Evolutionary conservation across 179 eudicot genomes (phyloP).

Genomic region (Dionaea muscipula): DNA sequence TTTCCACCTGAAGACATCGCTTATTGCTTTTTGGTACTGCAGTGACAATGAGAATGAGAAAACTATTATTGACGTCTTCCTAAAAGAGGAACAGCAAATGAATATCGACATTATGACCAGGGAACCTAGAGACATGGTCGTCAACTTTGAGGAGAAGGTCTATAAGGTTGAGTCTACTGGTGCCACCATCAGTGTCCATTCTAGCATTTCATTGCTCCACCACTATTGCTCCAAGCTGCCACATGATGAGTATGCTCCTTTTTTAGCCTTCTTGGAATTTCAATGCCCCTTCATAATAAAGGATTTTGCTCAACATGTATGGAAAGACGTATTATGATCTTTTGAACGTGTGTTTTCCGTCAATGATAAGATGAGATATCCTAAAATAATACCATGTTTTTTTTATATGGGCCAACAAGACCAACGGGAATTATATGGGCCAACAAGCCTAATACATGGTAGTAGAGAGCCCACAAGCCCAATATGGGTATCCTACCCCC

Average conservation of each 20-base stretch:
- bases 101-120: constrained; percentile 55
- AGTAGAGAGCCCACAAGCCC: too few species aligned
- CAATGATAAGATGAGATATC: too few species aligned
- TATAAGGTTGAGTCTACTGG: constrained; percentile 71
- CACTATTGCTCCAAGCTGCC: constrained; percentile 93
- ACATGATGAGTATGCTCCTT: constrained; percentile 74
- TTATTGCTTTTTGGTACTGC: constrained; percentile 19
- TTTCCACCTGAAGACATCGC: not conserved
- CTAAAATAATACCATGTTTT: too few species aligned
- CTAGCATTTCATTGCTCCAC: constrained; percentile 61
- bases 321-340: too few species aligned
- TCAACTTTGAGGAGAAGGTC: constrained; percentile 36
- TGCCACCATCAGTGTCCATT: constrained; percentile 75
- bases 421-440: too few species aligned
- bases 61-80: constrained; percentile 45
- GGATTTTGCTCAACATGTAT: too few species aligned
- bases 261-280: not conserved
- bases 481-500: too few species aligned
- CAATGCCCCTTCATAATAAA: too few species aligned
- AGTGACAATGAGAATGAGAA: constrained; percentile 61
- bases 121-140: constrained; percentile 21
- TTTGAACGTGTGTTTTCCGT: too few species aligned
- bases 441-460: too few species aligned
- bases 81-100: constrained; percentile 62
- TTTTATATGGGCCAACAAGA: too few species aligned